phyloP scores from a whole-genome alignment of 305 asterid species.

The Rubia peregrina region DNA sequence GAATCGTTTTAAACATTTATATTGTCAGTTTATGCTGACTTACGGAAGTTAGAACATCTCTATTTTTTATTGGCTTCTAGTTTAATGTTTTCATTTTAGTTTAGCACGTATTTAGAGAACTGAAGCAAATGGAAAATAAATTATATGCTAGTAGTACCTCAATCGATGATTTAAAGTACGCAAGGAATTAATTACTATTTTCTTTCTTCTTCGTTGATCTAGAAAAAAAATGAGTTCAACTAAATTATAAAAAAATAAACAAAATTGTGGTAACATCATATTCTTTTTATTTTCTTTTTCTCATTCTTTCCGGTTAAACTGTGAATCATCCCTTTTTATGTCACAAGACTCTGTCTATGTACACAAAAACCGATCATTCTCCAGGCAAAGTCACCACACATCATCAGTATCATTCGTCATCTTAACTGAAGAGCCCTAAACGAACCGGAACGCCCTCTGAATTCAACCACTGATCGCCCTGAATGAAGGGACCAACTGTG shows the following conservation, averaged over 20 bases:
- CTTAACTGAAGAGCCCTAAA: conserved; percentile 45
- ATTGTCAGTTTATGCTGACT: too few relatives aligned
- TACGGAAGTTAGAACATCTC: too few relatives aligned
- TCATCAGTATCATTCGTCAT: neutral
- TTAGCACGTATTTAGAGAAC: too few relatives aligned
- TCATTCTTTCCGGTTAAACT: neutral
- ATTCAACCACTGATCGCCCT: conserved; percentile 62
- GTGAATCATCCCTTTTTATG: neutral
- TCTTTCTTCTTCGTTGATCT: neutral
- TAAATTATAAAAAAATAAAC: neutral
- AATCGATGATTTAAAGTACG: too few relatives aligned
- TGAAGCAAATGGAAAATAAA: too few relatives aligned
- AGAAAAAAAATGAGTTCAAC: neutral
- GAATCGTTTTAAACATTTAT: too few relatives aligned
- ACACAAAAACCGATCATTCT: conserved; percentile 4
- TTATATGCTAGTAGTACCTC: too few relatives aligned
- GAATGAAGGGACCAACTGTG: conserved; percentile 54
- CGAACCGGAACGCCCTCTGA: conserved; percentile 37
- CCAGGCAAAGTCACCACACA: neutral
- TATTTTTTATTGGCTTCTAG: too few relatives aligned
- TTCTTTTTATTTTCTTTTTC: neutral
- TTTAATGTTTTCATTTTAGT: too few relatives aligned
- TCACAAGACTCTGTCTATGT: neutral
- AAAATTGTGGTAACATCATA: neutral
- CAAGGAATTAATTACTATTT: too few relatives aligned